Evolutionary conservation across 2,329 filamentous ascomycete genomes (phyloP).

Genomic region (Orbilia quercus): DNA sequence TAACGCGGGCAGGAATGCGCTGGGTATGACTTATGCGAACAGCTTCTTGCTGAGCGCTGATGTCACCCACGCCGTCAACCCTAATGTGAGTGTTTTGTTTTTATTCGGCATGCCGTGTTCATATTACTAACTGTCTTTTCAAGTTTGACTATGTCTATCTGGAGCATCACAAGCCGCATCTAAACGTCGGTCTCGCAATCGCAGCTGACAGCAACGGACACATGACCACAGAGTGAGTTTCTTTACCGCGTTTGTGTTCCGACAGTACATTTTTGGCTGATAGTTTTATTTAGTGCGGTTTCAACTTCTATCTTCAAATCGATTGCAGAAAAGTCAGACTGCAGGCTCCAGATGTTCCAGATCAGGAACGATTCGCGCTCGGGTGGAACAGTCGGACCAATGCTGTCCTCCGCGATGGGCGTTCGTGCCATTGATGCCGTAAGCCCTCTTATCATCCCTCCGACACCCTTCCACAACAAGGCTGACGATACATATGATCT

Average conservation of each 20-base stretch:
- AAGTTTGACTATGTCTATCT: slow-evolving; percentile 82
- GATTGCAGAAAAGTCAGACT: slow-evolving; percentile 78
- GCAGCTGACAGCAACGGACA: slow-evolving; percentile 88
- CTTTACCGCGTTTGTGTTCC: neutral
- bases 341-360: slow-evolving; percentile 86
- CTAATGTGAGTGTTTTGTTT: slow-evolving; percentile 69
- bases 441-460: slow-evolving; percentile 1
- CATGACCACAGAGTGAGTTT: slow-evolving; percentile 82
- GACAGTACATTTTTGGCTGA: slow-evolving; percentile 10
- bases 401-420: slow-evolving; percentile 82
- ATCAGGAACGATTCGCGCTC: slow-evolving; percentile 90
- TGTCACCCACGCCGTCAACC: slow-evolving; percentile 92
- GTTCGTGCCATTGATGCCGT: slow-evolving; percentile 81
- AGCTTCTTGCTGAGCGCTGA: slow-evolving; percentile 93
- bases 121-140: neutral
- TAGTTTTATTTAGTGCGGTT: slow-evolving; percentile 67
- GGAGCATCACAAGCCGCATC: slow-evolving; percentile 82
- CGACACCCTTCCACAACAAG: neutral
- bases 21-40: slow-evolving; percentile 86
- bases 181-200: slow-evolving; percentile 88
- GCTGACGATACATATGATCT: slow-evolving; percentile 3
- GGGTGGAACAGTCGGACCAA: slow-evolving; percentile 95
- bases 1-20: slow-evolving; percentile 64
- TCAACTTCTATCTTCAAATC: slow-evolving; percentile 83
- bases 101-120: neutral